Conservation (phyloP, 148 eudicot species). For the Silene latifolia region DNA sequence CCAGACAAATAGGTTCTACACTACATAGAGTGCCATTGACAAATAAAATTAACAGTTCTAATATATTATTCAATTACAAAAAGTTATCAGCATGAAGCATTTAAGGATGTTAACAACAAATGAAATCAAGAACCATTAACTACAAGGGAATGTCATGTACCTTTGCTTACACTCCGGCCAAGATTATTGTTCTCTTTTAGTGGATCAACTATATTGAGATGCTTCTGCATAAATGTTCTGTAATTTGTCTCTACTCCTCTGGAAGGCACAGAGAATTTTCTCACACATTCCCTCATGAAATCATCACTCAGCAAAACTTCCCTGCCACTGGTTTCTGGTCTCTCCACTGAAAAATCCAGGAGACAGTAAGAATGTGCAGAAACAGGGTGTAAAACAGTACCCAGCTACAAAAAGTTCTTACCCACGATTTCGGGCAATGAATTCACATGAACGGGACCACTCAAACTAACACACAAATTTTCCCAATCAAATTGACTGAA, state of each 20-base stretch:
- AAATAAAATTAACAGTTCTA: neutral
- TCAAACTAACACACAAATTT: constrained; percentile 58
- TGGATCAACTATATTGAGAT: constrained; percentile 93
- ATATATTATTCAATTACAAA: neutral
- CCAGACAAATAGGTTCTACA: neutral
- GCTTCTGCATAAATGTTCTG: constrained; percentile 48
- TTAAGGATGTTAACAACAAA: neutral
- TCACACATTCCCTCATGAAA: constrained; percentile 56
- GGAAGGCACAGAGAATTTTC: constrained; percentile 61
- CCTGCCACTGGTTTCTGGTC: constrained; percentile 50
- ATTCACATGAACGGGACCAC: constrained; percentile 69
- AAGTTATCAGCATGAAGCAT: constrained; percentile 5
- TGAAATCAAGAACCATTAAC: neutral
- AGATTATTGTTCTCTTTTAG: constrained; percentile 84
- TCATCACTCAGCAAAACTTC: constrained; percentile 55
- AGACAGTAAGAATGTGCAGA: constrained; percentile 8
- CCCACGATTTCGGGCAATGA: constrained; percentile 69
- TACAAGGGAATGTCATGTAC: constrained; percentile 32
- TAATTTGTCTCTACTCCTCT: constrained; percentile 44
- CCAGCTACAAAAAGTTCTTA: constrained; percentile 30
- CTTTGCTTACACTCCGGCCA: constrained; percentile 95
- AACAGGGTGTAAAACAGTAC: neutral
- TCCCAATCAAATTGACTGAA: constrained; percentile 98
- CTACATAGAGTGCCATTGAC: neutral
- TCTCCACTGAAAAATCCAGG: constrained; percentile 49